These are phyloP conservation scores for Exophiala xenobiotica DNA, from an alignment of 2,329 filamentous ascomycete genomes.

Conservation along the genomic window DNA sequence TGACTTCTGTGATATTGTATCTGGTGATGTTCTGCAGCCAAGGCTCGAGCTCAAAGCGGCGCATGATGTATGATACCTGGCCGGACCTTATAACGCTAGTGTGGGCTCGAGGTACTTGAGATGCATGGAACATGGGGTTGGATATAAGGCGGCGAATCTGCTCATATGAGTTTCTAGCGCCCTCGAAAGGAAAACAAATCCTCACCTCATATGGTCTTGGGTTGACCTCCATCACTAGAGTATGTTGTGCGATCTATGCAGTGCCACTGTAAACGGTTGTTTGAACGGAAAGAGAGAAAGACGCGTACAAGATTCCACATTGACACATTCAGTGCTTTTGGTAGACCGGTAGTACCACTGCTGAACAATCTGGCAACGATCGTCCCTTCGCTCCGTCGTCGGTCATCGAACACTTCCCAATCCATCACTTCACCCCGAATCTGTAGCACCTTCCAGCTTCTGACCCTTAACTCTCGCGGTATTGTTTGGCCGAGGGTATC, in stretches of 20 bases:
- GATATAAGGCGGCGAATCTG: not conserved
- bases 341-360: slow-evolving; percentile 60
- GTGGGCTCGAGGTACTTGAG: slow-evolving; percentile 46
- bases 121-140: slow-evolving; percentile 52
- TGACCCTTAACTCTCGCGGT: slow-evolving; percentile 34
- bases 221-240: slow-evolving; percentile 3
- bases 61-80: slow-evolving; percentile 47
- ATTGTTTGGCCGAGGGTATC: slow-evolving; percentile 37
- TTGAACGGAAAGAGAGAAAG: not conserved
- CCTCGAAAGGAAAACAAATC: not conserved
- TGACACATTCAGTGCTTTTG: slow-evolving; percentile 48
- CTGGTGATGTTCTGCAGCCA: slow-evolving; percentile 10
- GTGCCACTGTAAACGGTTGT: not conserved
- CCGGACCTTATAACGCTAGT: slow-evolving; percentile 48
- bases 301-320: slow-evolving; percentile 4
- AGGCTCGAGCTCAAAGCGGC: slow-evolving; percentile 38
- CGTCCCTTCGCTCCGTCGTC: slow-evolving; percentile 40
- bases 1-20: slow-evolving; percentile 31
- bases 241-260: slow-evolving; percentile 4
- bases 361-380: slow-evolving; percentile 52
- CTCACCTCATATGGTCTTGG: slow-evolving; percentile 8
- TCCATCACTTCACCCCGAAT: slow-evolving; percentile 44
- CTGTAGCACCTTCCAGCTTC: slow-evolving; percentile 46
- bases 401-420: slow-evolving; percentile 48
- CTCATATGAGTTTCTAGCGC: not conserved